These are phyloP conservation scores for Fusarium sp. DNA, from an alignment of 2,329 filamentous ascomycete genomes.

Conservation along the genomic window DNA sequence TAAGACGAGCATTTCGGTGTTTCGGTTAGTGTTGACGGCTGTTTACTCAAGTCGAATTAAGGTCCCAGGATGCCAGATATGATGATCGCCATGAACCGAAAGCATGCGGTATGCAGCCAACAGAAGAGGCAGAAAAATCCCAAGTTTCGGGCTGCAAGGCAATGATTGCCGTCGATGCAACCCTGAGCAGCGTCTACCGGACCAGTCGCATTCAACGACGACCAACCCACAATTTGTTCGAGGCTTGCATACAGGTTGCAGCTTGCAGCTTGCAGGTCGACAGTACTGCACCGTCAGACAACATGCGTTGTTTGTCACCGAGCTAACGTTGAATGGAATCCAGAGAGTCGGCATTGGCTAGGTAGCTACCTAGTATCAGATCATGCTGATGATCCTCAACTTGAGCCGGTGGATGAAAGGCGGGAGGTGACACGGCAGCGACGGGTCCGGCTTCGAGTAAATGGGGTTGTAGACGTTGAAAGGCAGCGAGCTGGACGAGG, in stretches of 20 bases:
- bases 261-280: background rate
- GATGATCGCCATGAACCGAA: slow-evolving; percentile 7
- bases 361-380: slow-evolving; percentile 2
- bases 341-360: background rate
- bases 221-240: slow-evolving; percentile 7
- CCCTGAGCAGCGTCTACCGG: slow-evolving; percentile 29
- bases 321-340: background rate
- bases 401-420: slow-evolving; percentile 1
- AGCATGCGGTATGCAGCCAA: background rate
- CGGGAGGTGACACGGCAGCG: slow-evolving; percentile 5
- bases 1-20: background rate
- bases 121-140: slow-evolving; percentile 3
- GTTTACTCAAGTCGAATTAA: background rate
- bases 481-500: slow-evolving; percentile 8
- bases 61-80: slow-evolving; percentile 9
- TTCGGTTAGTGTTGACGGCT: background rate
- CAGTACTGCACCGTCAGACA: background rate
- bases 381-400: slow-evolving; percentile 6
- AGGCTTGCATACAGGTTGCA: slow-evolving; percentile 7
- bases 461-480: slow-evolving; percentile 6
- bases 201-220: slow-evolving; percentile 33
- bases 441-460: slow-evolving; percentile 1
- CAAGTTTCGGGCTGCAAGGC: slow-evolving; percentile 16
- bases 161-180: slow-evolving; percentile 31
- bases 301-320: background rate